Percentiles rank a stretch among this genome's conserved stretches.
phyloP scores from a whole-genome alignment of 2,329 filamentous ascomycete genomes.

The Aspergillus intermedius region DNA sequence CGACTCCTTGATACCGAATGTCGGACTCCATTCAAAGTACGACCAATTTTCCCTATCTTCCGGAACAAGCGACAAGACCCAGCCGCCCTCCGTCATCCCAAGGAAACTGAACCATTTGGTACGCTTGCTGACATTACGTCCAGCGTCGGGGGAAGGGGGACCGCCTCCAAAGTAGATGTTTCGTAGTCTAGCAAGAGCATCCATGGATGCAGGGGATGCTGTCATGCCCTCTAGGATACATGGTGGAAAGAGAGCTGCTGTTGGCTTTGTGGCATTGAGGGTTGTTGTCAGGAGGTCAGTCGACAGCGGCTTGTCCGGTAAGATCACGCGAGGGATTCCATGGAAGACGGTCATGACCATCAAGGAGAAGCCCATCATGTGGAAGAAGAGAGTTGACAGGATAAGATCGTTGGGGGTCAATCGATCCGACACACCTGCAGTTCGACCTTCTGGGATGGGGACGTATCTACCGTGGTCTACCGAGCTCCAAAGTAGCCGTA shows the following conservation, averaged over 20 bases:
- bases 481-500: slow-evolving; percentile 12
- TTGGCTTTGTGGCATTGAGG: slow-evolving; percentile 8
- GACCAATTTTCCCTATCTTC: slow-evolving; percentile 12
- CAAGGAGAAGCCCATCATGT: slow-evolving; percentile 15
- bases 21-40: slow-evolving; percentile 19
- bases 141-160: slow-evolving; percentile 7
- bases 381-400: slow-evolving; percentile 14
- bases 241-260: slow-evolving; percentile 11
- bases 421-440: slow-evolving; percentile 1
- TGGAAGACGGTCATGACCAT: slow-evolving; percentile 7
- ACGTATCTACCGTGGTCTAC: slow-evolving; percentile 4
- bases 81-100: slow-evolving; percentile 12
- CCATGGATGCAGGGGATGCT: slow-evolving; percentile 4
- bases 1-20: slow-evolving; percentile 5
- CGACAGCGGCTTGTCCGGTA: slow-evolving; percentile 16
- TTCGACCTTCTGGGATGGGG: slow-evolving; percentile 2
- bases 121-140: slow-evolving; percentile 1
- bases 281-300: slow-evolving; percentile 8
- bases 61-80: slow-evolving; percentile 7
- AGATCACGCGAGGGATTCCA: slow-evolving; percentile 8
- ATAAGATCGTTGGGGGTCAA: slow-evolving; percentile 6
- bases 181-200: slow-evolving; percentile 7
- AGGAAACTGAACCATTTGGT: slow-evolving; percentile 5
- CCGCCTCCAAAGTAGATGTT: slow-evolving; percentile 12
- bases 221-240: slow-evolving; percentile 15